Conservation (phyloP, 1,139 yeast genomes). For the Diutina ranongensis region DNA sequence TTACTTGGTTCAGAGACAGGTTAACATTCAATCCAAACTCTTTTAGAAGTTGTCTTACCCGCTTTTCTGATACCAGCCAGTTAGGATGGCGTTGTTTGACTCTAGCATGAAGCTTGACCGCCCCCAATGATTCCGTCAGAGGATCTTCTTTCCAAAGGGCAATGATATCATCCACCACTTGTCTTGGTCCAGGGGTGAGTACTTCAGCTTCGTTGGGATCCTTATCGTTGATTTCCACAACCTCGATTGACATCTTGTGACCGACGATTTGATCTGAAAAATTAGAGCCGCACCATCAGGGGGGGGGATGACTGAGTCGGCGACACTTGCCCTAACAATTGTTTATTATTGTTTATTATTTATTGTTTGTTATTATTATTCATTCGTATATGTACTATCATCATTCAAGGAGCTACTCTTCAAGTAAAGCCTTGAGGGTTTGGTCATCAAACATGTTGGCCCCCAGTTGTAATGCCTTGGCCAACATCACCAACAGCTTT, state of each 20-base stretch:
- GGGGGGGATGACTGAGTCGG: no score
- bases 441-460: conserved; percentile 57
- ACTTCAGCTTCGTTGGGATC: not conserved
- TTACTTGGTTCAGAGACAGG: conserved; percentile 21
- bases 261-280: not conserved
- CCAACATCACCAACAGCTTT: conserved; percentile 48
- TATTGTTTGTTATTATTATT: no score
- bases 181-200: conserved; percentile 11
- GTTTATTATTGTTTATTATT: not conserved
- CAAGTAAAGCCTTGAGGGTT: conserved; percentile 14
- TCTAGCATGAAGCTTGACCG: conserved; percentile 39
- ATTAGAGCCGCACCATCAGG: not conserved
- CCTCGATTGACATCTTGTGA: not conserved
- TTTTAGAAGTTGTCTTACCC: conserved; percentile 42
- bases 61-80: conserved; percentile 55
- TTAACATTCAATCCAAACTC: conserved; percentile 36
- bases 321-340: not conserved
- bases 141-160: conserved; percentile 63
- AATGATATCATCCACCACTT: conserved; percentile 51
- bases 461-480: conserved; percentile 56
- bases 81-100: conserved; percentile 41
- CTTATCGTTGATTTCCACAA: conserved; percentile 1
- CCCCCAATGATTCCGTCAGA: conserved; percentile 45
- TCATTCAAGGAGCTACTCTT: not conserved
- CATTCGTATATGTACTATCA: no score